Base-by-base conservation (phyloP, 1,284 basidiomycete genomes). In the Rhodotorula sp. region DNA sequence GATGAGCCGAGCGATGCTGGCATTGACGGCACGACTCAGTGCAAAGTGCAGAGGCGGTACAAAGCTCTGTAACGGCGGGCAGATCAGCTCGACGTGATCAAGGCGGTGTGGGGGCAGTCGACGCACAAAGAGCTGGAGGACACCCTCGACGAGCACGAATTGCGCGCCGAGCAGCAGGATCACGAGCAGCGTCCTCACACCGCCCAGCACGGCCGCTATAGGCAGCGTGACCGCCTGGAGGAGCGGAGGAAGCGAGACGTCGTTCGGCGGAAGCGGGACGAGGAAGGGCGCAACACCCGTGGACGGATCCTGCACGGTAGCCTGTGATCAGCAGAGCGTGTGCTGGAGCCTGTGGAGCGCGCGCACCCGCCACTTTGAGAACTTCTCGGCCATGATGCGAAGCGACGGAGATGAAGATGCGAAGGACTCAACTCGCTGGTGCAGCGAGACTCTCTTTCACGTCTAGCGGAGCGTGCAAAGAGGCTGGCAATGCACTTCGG, bases 261-360 rank as follows among this genome's bases (percentile, higher is more conserved):
- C 23, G 7, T 52, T 27, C 12, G 72, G 60, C 13, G 74, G 67
- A 4, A 77, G 58, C 0, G 74, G 74, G 19, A 41, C n/a, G 9
- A 76, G 41, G 67, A 77, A 73, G 44, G 76, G 76, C 17, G 72
- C 72, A 1, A 76, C 56, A 16, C 75, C 76, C 46, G 74, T 74
- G 3, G 61, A 50, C 1, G 60, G 48, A 42, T 77, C 75, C 61
- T 63, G 48, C 21, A n/a, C 7, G 58, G 42, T 3, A 8, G 21
- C 14, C 14, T 8, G 12, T 46, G 4, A 27, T 55, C 17, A 55
- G 27, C 34, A 46, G 19, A 21, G 19, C 5, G 16, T 23, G 19
- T 2, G 10, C 4, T 3, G 48, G 19, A 13, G 10, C 27, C 1
- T 3, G 19, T 7, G n/a, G 41, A 41, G 49, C 5, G 4, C 25